Conservation (phyloP, 164 flowering plant species). For the Umbellularia californica region DNA sequence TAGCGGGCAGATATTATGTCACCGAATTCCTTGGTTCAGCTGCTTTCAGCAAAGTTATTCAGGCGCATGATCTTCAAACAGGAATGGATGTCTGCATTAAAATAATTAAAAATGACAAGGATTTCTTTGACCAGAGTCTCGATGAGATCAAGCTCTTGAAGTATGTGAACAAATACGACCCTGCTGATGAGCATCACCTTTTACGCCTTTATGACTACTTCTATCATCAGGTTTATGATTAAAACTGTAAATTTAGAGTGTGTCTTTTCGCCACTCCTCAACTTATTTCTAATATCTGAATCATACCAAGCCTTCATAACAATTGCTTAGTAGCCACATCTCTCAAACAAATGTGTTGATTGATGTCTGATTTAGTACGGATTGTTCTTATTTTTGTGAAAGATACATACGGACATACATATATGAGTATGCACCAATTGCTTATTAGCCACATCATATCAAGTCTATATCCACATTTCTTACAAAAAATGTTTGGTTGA, state of each 20-base stretch:
- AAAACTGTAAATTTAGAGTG: background rate
- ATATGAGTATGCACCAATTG: too few species aligned
- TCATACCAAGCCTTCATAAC: background rate
- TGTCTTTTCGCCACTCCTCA: background rate
- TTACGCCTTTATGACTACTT: constrained; percentile 92
- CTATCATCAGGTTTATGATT: constrained; percentile 66
- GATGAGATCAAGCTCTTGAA: constrained; percentile 92
- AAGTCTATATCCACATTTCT: too few species aligned
- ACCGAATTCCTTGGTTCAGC: constrained; percentile 90
- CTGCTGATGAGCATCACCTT: constrained; percentile 69
- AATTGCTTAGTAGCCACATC: background rate
- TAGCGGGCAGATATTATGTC: constrained; percentile 81
- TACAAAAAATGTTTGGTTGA: too few species aligned
- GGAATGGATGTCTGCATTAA: constrained; percentile 89
- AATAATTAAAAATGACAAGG: constrained; percentile 92
- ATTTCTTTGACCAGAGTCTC: constrained; percentile 90
- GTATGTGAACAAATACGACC: constrained; percentile 87
- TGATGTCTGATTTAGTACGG: too few species aligned
- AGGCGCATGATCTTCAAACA: constrained; percentile 77
- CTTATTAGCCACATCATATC: too few species aligned
- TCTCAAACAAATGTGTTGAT: background rate
- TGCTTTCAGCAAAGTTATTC: constrained; percentile 91
- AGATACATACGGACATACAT: too few species aligned
- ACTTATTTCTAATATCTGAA: background rate
- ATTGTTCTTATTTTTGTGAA: too few species aligned